phyloP scores from a whole-genome alignment of 371 early-diverging fungal species.

The Fennellomyces sp. region DNA sequence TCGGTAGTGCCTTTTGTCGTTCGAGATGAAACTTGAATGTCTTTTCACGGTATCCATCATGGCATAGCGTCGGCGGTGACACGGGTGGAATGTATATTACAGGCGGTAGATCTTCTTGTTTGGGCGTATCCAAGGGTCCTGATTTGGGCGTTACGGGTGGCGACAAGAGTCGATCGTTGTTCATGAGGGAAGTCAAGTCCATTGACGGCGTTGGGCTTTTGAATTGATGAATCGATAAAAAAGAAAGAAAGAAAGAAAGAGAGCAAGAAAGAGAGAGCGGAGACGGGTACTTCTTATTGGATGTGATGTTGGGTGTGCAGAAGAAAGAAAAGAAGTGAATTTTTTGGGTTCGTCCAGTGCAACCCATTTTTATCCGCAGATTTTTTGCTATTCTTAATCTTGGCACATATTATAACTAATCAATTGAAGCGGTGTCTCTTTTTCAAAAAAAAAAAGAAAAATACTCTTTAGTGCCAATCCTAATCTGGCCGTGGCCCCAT shows the following conservation, averaged over 20 bases:
- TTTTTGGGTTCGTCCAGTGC: no score
- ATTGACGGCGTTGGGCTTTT: no score
- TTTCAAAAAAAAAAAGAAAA: neutral
- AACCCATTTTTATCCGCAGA: neutral
- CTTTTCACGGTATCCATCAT: neutral
- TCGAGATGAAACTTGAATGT: constrained; percentile 8
- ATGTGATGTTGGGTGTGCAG: no score
- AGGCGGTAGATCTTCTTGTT: neutral
- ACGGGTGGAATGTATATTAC: constrained; percentile 2
- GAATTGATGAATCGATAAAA: constrained; percentile 3
- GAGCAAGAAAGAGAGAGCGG: neutral
- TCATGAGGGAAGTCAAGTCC: constrained; percentile 4
- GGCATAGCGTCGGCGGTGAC: neutral
- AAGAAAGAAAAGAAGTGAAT: no score
- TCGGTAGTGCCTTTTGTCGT: constrained; percentile 2
- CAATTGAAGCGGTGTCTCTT: neutral
- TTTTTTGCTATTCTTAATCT: neutral
- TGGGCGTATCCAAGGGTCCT: neutral
- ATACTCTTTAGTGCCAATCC: no score
- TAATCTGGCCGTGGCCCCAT: no score
- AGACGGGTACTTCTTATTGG: no score
- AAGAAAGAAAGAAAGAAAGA: constrained; percentile 5
- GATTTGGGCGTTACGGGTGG: constrained; percentile 29
- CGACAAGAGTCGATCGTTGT: constrained; percentile 14
- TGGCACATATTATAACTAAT: neutral